Percentiles rank a stretch among this genome's conserved stretches.
phyloP scores from a whole-genome alignment of 2,329 filamentous ascomycete genomes.

The Botrytis byssoidea region DNA sequence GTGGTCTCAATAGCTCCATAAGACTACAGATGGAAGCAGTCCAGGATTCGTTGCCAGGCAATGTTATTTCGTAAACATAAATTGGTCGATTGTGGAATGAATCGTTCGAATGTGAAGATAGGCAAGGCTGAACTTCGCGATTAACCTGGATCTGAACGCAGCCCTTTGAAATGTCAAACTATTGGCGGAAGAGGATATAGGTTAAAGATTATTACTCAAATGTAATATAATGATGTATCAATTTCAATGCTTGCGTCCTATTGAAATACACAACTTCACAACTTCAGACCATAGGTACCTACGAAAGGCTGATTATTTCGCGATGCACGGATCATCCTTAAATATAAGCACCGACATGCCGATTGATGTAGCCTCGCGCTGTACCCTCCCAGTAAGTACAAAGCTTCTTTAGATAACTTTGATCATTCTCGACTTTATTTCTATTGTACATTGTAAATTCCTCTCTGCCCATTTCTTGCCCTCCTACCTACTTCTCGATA shows the following conservation, averaged over 20 bases:
- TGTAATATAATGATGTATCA: background rate
- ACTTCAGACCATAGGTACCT: background rate
- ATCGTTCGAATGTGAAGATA: background rate
- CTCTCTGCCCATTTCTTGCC: background rate
- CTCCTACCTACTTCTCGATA: background rate
- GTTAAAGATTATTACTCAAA: background rate
- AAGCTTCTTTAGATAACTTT: conserved; percentile 21
- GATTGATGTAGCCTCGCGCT: conserved; percentile 17
- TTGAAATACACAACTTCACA: background rate
- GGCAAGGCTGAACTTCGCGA: conserved; percentile 5
- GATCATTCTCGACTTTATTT: conserved; percentile 16
- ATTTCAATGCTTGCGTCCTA: background rate
- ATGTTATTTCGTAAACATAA: conserved; percentile 14
- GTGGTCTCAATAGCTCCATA: conserved; percentile 34
- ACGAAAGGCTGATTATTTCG: conserved; percentile 2
- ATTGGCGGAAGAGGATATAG: background rate
- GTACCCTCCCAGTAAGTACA: conserved; percentile 8
- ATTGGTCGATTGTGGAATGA: conserved; percentile 9
- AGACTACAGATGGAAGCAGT: conserved; percentile 21
- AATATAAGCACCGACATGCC: conserved; percentile 12
- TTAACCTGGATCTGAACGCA: too few relatives aligned
- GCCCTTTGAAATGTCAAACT: background rate
- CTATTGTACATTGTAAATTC: conserved; percentile 6
- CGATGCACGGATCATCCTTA: conserved; percentile 11
- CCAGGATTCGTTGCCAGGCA: conserved; percentile 2